Conservation (phyloP, 192 early-diverging fungal species). For the Phycomyces nitens region DNA sequence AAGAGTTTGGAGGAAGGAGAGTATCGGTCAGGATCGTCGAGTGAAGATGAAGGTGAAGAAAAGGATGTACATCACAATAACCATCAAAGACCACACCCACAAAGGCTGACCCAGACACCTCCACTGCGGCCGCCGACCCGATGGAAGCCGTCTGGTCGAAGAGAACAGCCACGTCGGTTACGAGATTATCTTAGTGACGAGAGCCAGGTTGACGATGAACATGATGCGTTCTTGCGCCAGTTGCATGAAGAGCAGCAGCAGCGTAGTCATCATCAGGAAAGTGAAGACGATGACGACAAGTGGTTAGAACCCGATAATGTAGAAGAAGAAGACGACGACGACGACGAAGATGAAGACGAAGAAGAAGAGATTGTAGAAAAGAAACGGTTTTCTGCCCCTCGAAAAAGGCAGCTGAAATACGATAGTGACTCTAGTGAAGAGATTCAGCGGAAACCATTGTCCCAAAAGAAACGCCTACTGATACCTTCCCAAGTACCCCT, state of each 20-base stretch:
- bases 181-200: slow-evolving; percentile 49
- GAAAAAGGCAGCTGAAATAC: background rate
- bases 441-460: background rate
- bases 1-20: slow-evolving; percentile 21
- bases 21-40: slow-evolving; percentile 27
- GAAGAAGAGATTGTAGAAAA: slow-evolving; percentile 1
- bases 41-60: slow-evolving; percentile 1
- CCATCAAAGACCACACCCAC: background rate
- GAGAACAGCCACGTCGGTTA: slow-evolving; percentile 37
- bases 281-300: background rate
- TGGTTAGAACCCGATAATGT: background rate
- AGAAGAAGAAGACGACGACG: background rate
- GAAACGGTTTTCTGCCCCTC: background rate
- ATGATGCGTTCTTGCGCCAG: slow-evolving; percentile 45
- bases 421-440: background rate
- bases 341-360: background rate
- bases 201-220: slow-evolving; percentile 36
- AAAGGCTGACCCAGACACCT: background rate
- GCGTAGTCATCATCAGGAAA: background rate
- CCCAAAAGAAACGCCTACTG: background rate
- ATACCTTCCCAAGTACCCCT: no score
- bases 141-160: slow-evolving; percentile 5
- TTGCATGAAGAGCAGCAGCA: slow-evolving; percentile 22
- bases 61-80: background rate
- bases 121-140: background rate